Conservation (phyloP, 2,329 filamentous ascomycete species). For the Acrocalymma vagum region DNA sequence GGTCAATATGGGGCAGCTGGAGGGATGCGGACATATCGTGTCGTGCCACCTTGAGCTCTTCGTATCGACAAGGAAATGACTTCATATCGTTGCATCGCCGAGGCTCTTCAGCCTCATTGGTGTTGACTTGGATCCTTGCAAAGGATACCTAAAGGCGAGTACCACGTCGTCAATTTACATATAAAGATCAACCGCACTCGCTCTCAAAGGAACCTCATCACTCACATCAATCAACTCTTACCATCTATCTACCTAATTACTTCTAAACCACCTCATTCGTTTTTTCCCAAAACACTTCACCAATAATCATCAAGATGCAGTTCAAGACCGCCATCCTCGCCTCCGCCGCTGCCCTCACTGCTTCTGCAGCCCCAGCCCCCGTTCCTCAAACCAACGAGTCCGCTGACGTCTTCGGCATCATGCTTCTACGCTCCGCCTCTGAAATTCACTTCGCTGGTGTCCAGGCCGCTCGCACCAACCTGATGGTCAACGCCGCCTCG, state of each 20-base stretch:
- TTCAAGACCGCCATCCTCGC: slow-evolving; percentile 36
- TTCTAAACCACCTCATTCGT: slow-evolving; percentile 6
- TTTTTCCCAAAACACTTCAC: slow-evolving; percentile 9
- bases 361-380: slow-evolving; percentile 27
- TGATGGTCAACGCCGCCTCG: slow-evolving; percentile 53
- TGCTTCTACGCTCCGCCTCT: slow-evolving; percentile 60
- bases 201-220: slow-evolving; percentile 2
- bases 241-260: slow-evolving; percentile 12
- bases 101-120: slow-evolving; percentile 19
- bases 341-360: slow-evolving; percentile 43
- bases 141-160: slow-evolving; percentile 3
- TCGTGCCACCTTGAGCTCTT: too few relatives aligned
- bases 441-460: slow-evolving; percentile 58
- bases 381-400: slow-evolving; percentile 30
- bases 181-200: slow-evolving; percentile 20
- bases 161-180: slow-evolving; percentile 6
- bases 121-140: slow-evolving; percentile 1
- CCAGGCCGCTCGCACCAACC: slow-evolving; percentile 54
- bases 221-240: slow-evolving; percentile 8
- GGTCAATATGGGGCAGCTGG: too few relatives aligned
- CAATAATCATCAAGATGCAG: slow-evolving; percentile 36
- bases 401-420: slow-evolving; percentile 56
- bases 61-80: too few relatives aligned
- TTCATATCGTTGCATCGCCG: slow-evolving; percentile 27
- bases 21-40: too few relatives aligned